Percentiles rank a stretch among this genome's conserved stretches.
Conservation (phyloP, 305 asterid species). For the Solanum hybrid region DNA sequence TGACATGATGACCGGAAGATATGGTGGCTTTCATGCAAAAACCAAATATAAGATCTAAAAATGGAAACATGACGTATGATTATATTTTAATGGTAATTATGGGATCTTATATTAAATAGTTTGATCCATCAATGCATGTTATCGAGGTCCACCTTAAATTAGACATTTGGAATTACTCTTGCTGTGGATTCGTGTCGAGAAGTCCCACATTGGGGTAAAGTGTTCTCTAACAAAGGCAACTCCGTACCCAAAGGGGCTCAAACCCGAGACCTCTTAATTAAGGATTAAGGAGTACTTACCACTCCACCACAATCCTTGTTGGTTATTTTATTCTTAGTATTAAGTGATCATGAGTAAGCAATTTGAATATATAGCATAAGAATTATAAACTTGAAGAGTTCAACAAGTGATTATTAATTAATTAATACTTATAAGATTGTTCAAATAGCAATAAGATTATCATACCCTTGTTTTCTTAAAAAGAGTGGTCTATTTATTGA, state of each 20-base stretch:
- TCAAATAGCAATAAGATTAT: not conserved
- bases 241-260: rapidly evolving
- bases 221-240: too few species aligned
- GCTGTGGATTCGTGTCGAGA: too few species aligned
- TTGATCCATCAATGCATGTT: not conserved
- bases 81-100: not conserved
- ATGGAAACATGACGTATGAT: not conserved
- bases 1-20: not conserved
- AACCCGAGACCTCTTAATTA: too few species aligned
- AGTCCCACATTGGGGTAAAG: too few species aligned
- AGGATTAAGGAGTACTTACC: too few species aligned
- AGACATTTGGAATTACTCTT: too few species aligned
- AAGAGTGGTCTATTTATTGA: not conserved
- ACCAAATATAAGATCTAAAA: not conserved
- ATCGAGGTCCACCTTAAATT: not conserved
- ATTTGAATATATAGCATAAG: not conserved
- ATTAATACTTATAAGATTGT: not conserved
- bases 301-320: too few species aligned
- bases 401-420: not conserved
- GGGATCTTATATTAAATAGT: not conserved
- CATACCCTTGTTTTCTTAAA: not conserved
- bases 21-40: not conserved
- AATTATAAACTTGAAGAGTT: not conserved
- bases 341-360: not conserved
- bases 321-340: not conserved